phyloP scores from a whole-genome alignment of 2,329 filamentous ascomycete genomes.

The Annulohypoxylon truncatum region DNA sequence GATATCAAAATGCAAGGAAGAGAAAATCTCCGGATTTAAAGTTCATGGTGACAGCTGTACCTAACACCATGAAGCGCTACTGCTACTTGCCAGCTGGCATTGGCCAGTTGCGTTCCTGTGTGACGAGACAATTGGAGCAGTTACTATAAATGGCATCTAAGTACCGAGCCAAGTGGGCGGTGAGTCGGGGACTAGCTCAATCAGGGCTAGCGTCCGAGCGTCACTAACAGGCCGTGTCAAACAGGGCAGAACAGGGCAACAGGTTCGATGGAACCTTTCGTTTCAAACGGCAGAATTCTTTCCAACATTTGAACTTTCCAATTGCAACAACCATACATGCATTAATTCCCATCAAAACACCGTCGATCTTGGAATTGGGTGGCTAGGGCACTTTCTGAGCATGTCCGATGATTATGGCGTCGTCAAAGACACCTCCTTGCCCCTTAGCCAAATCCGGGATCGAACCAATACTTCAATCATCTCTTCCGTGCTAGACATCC shows the following conservation, averaged over 20 bases:
- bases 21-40: too few relatives aligned
- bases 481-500: slow-evolving; percentile 44
- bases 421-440: slow-evolving; percentile 46
- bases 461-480: slow-evolving; percentile 36
- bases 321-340: neutral
- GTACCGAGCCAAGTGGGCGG: slow-evolving; percentile 16
- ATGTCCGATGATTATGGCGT: slow-evolving; percentile 46
- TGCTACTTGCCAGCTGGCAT: neutral
- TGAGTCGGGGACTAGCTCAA: slow-evolving; percentile 2
- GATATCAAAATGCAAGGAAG: too few relatives aligned
- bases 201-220: slow-evolving; percentile 1
- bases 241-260: neutral
- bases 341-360: slow-evolving; percentile 1
- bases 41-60: too few relatives aligned
- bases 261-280: neutral
- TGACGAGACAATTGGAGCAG: neutral
- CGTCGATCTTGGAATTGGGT: slow-evolving; percentile 21
- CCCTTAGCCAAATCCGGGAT: slow-evolving; percentile 46
- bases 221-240: neutral
- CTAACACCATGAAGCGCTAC: too few relatives aligned
- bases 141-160: slow-evolving; percentile 22
- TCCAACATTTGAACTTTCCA: slow-evolving; percentile 9
- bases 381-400: slow-evolving; percentile 30
- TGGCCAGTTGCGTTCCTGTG: neutral
- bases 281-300: slow-evolving; percentile 18